Percentiles rank a stretch among this genome's conserved stretches.
phyloP scores from a whole-genome alignment of 352 stramenopile genomes.

The Phytophthora fragariae region DNA sequence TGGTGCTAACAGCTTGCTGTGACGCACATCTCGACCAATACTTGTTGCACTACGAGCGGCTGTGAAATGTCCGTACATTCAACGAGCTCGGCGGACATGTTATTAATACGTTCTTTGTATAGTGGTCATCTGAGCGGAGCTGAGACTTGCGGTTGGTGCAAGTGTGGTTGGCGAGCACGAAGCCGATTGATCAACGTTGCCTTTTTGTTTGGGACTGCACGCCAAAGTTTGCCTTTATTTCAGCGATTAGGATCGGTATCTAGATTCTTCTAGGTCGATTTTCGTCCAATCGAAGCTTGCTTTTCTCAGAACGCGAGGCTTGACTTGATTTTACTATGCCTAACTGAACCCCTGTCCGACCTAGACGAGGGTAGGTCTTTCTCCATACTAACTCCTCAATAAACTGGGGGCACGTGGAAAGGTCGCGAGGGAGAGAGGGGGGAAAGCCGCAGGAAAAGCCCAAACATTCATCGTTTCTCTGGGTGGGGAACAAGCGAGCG shows the following conservation, averaged over 20 bases:
- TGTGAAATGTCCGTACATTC: neutral
- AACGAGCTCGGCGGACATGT: neutral
- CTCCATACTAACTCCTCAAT: neutral
- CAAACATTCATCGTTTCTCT: constrained; percentile 72
- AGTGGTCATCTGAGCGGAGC: neutral
- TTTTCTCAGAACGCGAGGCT: constrained; percentile 32
- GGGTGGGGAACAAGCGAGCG: constrained; percentile 46
- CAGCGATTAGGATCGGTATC: neutral
- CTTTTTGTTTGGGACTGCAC: neutral
- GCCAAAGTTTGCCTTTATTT: neutral
- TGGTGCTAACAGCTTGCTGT: neutral
- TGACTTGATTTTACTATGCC: constrained; percentile 10
- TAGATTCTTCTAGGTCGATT: neutral
- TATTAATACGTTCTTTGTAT: neutral
- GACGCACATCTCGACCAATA: neutral
- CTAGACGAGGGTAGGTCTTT: constrained; percentile 10
- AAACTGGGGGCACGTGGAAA: constrained; percentile 22
- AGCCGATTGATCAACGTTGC: neutral
- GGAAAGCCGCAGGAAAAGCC: constrained; percentile 10
- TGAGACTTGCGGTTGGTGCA: neutral
- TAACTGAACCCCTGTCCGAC: constrained; percentile 19
- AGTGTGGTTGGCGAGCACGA: neutral
- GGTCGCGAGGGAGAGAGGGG: constrained; percentile 29
- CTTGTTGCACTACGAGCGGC: neutral
- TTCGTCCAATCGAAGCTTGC: constrained; percentile 10